phyloP scores from a whole-genome alignment of 176 grass and related monocot species.

The Bolboschoenus planiculmis region DNA sequence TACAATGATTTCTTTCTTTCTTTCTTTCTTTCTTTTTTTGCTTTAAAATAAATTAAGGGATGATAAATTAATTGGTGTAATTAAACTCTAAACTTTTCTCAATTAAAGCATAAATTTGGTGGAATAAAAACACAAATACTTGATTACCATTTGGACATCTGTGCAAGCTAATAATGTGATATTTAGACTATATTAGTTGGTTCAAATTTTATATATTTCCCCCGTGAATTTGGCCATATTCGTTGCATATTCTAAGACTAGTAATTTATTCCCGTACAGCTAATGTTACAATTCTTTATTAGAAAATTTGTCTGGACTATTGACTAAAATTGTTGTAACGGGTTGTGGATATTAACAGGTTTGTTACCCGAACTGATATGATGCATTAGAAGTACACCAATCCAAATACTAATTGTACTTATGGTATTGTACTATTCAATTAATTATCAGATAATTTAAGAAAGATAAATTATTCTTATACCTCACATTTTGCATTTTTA shows the following conservation, averaged over 20 bases:
- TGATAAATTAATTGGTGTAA: neutral
- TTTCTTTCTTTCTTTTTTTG: neutral
- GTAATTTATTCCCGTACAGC: conserved; percentile 19
- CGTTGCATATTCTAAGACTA: conserved; percentile 8
- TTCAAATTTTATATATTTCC: conserved; percentile 8
- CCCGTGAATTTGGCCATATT: conserved; percentile 19
- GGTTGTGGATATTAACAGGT: conserved; percentile 10
- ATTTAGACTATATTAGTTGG: neutral
- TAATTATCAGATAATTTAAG: too few species aligned
- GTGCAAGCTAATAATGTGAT: neutral
- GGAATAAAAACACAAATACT: neutral
- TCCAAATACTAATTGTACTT: neutral
- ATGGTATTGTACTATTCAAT: neutral
- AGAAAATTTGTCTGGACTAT: neutral
- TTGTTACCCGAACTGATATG: neutral
- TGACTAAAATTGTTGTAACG: conserved; percentile 12
- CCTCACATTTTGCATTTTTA: too few species aligned
- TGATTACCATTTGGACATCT: neutral
- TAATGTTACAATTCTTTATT: conserved; percentile 17
- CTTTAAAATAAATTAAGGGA: neutral
- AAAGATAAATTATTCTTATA: too few species aligned
- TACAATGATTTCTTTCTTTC: neutral
- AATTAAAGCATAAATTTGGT: conserved; percentile 11
- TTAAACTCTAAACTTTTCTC: neutral
- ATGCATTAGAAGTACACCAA: neutral